These are phyloP conservation scores for Biancaea sappan DNA, from an alignment of 306 rosid genomes.

Conservation along the genomic window DNA sequence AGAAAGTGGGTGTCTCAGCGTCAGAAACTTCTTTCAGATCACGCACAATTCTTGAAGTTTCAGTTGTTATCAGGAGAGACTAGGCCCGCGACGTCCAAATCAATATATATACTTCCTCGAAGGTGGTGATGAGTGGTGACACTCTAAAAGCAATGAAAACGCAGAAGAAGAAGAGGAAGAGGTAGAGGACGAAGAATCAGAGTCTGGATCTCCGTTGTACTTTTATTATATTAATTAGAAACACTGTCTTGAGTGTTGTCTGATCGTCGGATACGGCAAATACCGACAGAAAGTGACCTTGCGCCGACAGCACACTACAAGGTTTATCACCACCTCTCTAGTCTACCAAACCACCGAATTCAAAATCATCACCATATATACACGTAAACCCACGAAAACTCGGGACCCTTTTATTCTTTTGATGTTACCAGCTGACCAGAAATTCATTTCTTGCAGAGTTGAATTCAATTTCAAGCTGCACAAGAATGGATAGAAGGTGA, in stretches of 20 bases:
- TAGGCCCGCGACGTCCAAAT: constrained; percentile 33
- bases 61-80: constrained; percentile 29
- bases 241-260: constrained; percentile 31
- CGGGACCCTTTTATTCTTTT: constrained; percentile 15
- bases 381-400: constrained; percentile 3
- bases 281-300: constrained; percentile 79
- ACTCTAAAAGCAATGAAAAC: constrained; percentile 48
- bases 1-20: constrained; percentile 6
- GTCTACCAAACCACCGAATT: constrained; percentile 54
- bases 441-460: constrained; percentile 34
- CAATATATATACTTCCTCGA: constrained; percentile 45
- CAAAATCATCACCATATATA: constrained; percentile 34
- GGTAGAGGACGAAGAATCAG: too few species aligned
- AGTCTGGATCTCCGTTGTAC: constrained; percentile 28
- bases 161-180: too few species aligned
- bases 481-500: constrained; percentile 15
- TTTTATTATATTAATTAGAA: constrained; percentile 45
- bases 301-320: constrained; percentile 64
- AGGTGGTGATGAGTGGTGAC: constrained; percentile 34
- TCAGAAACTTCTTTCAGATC: constrained; percentile 33
- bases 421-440: constrained; percentile 40
- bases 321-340: too few species aligned
- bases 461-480: constrained; percentile 6
- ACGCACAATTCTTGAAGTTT: constrained; percentile 26
- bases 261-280: constrained; percentile 55